Base-by-base conservation (phyloP, 495 filamentous ascomycete species). In the Friedmanniomyces simplex region DNA sequence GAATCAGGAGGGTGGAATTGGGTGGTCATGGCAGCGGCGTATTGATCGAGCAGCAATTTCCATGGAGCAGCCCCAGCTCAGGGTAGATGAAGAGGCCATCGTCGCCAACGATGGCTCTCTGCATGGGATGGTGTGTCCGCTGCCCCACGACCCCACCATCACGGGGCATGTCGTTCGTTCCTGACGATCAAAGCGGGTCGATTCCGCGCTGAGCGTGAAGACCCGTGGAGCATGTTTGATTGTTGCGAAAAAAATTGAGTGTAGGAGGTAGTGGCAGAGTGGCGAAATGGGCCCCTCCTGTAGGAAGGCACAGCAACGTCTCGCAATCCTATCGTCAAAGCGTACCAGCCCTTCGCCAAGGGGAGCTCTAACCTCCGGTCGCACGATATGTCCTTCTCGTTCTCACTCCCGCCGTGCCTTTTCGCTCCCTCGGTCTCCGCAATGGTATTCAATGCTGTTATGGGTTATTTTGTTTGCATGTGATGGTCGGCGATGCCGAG, bases 1-100 rank as follows among this genome's bases (percentile, higher is more conserved):
- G 22, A 11, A 34, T 28, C 34, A 11, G 24, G 21, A 5, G 56
- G 56, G n/a, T 59, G 51, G 52, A 59, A 63, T 32, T 60, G 58
- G 45, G 52, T 59, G n/a, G 56, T 55, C 60, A 63, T 63, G 1
- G 13, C 52, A 3, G 26, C 39, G 10, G 39, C 12, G 14, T 13
- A 30, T n/a, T 14, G 32, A 16, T 49, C 20, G 46, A 8, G 46
- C 18, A 16, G 3, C 20, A 26, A 5, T 16, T 49, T 6, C 43
- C 43, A n/a, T n/a, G n/a, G n/a, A n/a, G n/a, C n/a, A n/a, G n/a
- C n/a, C n/a, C n/a, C n/a, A n/a, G n/a, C n/a, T n/a, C 4, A 32
- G 28, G 10, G 28, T 10, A 32, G 28, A 32, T 32, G 28, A 32
- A 32, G 3, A 32, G 28, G 3, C 28, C 20, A 24, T 52, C 26